Evolutionary conservation across 169 alveolate species (phyloP).

Genomic region (Plasmodium sp.): DNA sequence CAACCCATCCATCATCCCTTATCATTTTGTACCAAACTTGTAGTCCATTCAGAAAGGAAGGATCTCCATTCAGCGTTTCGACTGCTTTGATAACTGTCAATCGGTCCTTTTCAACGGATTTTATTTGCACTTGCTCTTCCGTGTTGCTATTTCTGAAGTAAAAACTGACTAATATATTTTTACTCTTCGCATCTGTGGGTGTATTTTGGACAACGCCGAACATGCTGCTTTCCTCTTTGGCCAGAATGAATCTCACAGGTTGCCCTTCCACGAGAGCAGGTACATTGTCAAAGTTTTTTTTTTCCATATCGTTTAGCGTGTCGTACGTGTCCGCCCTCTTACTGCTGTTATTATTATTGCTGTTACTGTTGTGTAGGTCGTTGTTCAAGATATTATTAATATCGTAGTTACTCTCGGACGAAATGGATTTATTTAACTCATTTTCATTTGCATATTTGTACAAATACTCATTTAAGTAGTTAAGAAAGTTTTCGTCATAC

Average conservation of each 20-base stretch:
- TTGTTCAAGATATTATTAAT: slow-evolving; percentile 21
- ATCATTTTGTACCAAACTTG: slow-evolving; percentile 70
- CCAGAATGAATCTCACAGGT: slow-evolving; percentile 63
- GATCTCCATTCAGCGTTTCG: slow-evolving; percentile 46
- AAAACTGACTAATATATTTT: slow-evolving; percentile 57
- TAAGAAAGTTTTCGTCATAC: slow-evolving; percentile 85
- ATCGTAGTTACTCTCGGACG: slow-evolving; percentile 44
- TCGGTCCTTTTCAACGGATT: slow-evolving; percentile 69
- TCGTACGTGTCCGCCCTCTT: slow-evolving; percentile 35
- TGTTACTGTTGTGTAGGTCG: neutral
- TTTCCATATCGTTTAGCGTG: slow-evolving; percentile 21
- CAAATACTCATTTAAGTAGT: slow-evolving; percentile 77
- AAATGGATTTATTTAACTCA: slow-evolving; percentile 26
- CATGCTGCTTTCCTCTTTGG: slow-evolving; percentile 77
- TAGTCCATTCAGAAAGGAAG: slow-evolving; percentile 48
- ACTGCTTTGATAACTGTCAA: slow-evolving; percentile 50
- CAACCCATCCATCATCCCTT: slow-evolving; percentile 75
- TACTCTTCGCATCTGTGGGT: slow-evolving; percentile 52
- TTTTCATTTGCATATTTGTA: slow-evolving; percentile 77
- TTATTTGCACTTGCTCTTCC: slow-evolving; percentile 68
- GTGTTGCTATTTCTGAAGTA: slow-evolving; percentile 36
- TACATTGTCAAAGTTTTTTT: neutral
- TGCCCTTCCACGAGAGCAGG: slow-evolving; percentile 58
- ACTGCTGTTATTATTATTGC: slow-evolving; percentile 1
- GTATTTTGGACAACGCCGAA: slow-evolving; percentile 75